Evolutionary conservation across 2,329 filamentous ascomycete genomes (phyloP).

Genomic region (Apiospora phragmitis): DNA sequence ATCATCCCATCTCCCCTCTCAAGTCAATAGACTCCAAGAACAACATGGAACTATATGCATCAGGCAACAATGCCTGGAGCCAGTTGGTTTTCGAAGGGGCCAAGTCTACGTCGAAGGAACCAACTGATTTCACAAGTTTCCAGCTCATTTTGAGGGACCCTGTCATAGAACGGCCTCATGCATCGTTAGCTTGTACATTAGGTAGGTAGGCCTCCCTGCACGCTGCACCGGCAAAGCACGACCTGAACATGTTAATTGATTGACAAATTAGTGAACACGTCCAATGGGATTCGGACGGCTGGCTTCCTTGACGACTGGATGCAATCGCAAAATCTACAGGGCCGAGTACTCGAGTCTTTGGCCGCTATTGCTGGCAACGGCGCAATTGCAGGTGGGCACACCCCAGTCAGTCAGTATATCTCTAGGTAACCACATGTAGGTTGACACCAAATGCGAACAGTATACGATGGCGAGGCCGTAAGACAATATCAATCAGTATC

Average conservation of each 20-base stretch:
- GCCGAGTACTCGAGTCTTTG: constrained; percentile 24
- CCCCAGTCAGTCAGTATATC: neutral
- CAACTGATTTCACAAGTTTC: constrained; percentile 48
- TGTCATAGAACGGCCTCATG: constrained; percentile 30
- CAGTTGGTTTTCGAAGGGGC: constrained; percentile 3
- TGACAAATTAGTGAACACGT: constrained; percentile 22
- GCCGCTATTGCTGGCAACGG: constrained; percentile 38
- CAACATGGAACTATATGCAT: constrained; percentile 51
- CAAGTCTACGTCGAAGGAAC: constrained; percentile 30
- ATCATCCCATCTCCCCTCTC: neutral
- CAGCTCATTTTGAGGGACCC: constrained; percentile 39
- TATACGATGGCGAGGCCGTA: constrained; percentile 24
- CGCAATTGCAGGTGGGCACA: constrained; percentile 28
- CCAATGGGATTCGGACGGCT: constrained; percentile 25
- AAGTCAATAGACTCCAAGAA: neutral
- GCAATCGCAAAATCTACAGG: constrained; percentile 18
- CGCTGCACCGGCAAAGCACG: neutral
- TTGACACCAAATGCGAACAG: constrained; percentile 20
- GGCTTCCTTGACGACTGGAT: constrained; percentile 29
- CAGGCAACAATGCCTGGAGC: constrained; percentile 59
- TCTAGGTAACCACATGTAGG: neutral
- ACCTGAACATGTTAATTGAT: neutral
- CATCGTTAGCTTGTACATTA: constrained; percentile 43
- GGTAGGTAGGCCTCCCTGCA: constrained; percentile 42
- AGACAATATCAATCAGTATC: constrained; percentile 27